Percentiles rank a stretch among this genome's conserved stretches.
Conservation (phyloP, 148 eudicot genomes). For the Amaranthus hypochondriacus region DNA sequence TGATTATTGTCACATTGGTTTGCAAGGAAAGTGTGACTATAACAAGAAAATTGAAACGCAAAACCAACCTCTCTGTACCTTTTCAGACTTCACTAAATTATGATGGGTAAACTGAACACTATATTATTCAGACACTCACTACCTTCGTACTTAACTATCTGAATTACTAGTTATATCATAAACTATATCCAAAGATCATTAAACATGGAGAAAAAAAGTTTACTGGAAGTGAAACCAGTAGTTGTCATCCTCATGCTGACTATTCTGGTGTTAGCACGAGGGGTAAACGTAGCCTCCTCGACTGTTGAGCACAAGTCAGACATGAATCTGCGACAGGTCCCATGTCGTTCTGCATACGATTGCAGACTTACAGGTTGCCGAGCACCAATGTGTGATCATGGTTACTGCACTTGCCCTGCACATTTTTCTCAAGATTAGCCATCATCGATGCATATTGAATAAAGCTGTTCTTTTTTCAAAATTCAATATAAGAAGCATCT, state of each 20-base stretch:
- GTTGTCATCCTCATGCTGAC: not conserved
- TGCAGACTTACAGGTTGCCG: slow-evolving; percentile 15
- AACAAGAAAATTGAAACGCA: too few relatives aligned
- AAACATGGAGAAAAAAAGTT: not conserved
- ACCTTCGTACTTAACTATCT: too few relatives aligned
- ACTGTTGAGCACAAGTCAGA: not conserved
- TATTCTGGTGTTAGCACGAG: not conserved
- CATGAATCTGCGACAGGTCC: not conserved
- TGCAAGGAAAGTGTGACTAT: too few relatives aligned
- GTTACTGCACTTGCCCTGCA: slow-evolving; percentile 13
- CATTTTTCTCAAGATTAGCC: too few relatives aligned
- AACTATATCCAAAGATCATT: not conserved
- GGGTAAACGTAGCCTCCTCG: not conserved
- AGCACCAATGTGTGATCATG: slow-evolving; percentile 7
- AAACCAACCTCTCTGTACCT: too few relatives aligned
- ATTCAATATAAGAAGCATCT: not conserved
- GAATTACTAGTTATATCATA: too few relatives aligned
- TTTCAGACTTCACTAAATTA: too few relatives aligned
- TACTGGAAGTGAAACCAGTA: too few relatives aligned
- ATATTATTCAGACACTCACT: too few relatives aligned
- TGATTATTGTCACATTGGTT: too few relatives aligned
- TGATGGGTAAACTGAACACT: too few relatives aligned
- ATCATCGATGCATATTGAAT: too few relatives aligned
- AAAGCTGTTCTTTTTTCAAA: not conserved
- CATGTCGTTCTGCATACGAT: slow-evolving; percentile 14